These are phyloP conservation scores for Pestalotiopsis sp. DNA, from an alignment of 2,329 filamentous ascomycete species.

Conservation along the genomic window DNA sequence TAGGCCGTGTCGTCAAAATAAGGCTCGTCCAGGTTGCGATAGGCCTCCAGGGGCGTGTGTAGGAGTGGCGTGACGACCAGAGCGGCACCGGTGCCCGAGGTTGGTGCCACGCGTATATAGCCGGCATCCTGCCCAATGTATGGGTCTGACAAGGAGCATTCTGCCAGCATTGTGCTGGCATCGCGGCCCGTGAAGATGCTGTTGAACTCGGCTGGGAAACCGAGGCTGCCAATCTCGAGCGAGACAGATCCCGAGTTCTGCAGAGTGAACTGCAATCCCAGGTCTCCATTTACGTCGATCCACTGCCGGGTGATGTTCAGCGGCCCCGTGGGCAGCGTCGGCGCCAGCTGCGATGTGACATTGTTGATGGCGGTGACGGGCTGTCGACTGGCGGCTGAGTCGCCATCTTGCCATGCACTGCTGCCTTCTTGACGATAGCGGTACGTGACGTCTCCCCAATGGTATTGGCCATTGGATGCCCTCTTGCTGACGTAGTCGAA, in stretches of 20 bases:
- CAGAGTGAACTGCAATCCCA: constrained; percentile 54
- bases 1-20: constrained; percentile 42
- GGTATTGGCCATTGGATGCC: constrained; percentile 55
- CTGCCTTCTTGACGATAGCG: constrained; percentile 47
- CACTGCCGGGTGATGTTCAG: constrained; percentile 54
- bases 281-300: constrained; percentile 47
- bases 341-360: constrained; percentile 35
- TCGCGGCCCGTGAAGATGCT: constrained; percentile 58
- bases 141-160: constrained; percentile 59
- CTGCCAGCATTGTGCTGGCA: constrained; percentile 47
- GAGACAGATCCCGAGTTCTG: constrained; percentile 40
- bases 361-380: constrained; percentile 33
- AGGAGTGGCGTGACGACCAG: constrained; percentile 56
- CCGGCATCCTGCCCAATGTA: constrained; percentile 63
- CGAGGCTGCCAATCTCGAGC: constrained; percentile 58
- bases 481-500: constrained; percentile 49
- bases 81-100: constrained; percentile 53
- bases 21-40: constrained; percentile 51
- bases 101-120: constrained; percentile 53
- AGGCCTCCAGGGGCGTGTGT: constrained; percentile 53
- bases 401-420: constrained; percentile 44
- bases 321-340: constrained; percentile 41
- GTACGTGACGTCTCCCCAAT: constrained; percentile 59
- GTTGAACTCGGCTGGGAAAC: constrained; percentile 63
- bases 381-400: constrained; percentile 45